These are phyloP conservation scores for Apiotrichum veenhuisii DNA, from an alignment of 1,284 basidiomycete species.

Conservation along the genomic window DNA sequence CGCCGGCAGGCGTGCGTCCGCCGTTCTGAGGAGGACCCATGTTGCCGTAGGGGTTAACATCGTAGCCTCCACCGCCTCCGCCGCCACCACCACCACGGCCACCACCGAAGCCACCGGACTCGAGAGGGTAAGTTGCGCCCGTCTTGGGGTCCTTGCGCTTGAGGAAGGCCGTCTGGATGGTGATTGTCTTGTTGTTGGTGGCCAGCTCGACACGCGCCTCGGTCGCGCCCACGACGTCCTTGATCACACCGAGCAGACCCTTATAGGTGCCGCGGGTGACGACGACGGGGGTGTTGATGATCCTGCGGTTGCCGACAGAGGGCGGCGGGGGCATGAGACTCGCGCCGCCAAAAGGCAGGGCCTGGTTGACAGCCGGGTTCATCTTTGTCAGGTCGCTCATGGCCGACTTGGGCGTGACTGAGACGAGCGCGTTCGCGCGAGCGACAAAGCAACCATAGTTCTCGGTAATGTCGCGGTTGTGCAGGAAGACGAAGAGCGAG, in stretches of 20 bases:
- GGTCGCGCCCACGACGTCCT: slow-evolving; percentile 80
- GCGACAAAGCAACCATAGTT: slow-evolving; percentile 90
- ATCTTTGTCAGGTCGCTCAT: slow-evolving; percentile 85
- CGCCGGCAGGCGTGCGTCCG: slow-evolving; percentile 40
- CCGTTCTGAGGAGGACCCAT: slow-evolving; percentile 7
- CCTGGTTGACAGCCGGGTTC: slow-evolving; percentile 70
- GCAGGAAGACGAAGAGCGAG: slow-evolving; percentile 88
- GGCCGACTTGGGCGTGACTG: slow-evolving; percentile 72
- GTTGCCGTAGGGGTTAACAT: slow-evolving; percentile 39
- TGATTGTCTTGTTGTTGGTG: slow-evolving; percentile 84
- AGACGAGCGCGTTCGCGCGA: slow-evolving; percentile 68
- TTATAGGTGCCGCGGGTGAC: slow-evolving; percentile 88
- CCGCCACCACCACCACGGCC: slow-evolving; percentile 18
- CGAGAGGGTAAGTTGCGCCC: slow-evolving; percentile 47
- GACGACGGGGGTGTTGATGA: slow-evolving; percentile 75
- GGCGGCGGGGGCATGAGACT: slow-evolving; percentile 54
- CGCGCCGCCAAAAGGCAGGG: slow-evolving; percentile 50
- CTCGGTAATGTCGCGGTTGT: slow-evolving; percentile 84
- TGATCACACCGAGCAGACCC: slow-evolving; percentile 86
- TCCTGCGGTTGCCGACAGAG: slow-evolving; percentile 63
- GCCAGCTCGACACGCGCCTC: slow-evolving; percentile 86
- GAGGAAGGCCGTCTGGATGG: slow-evolving; percentile 76
- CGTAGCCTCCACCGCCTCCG: slow-evolving; percentile 25
- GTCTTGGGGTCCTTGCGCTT: slow-evolving; percentile 63
- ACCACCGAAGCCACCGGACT: slow-evolving; percentile 23